phyloP scores from a whole-genome alignment of 2,329 filamentous ascomycete genomes.

The Fusarium sp. region DNA sequence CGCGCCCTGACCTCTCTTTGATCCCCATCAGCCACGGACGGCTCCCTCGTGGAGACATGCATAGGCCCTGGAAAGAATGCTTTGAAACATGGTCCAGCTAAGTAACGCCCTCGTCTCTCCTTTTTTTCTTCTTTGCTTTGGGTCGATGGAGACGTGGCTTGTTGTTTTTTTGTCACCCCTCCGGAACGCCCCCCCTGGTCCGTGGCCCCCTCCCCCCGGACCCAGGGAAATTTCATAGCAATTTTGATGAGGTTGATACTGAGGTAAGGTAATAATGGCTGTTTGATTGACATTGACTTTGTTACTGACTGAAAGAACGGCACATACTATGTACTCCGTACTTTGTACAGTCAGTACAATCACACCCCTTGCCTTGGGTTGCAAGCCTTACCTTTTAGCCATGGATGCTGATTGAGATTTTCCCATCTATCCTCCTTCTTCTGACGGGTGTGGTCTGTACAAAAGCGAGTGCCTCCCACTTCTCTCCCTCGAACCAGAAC shows the following conservation, averaged over 20 bases:
- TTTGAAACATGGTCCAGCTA: slow-evolving; percentile 43
- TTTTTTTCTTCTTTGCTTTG: slow-evolving; percentile 35
- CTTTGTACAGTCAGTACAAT: too few relatives aligned
- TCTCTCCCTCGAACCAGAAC: slow-evolving; percentile 36
- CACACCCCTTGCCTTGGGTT: slow-evolving; percentile 29
- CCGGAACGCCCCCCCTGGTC: slow-evolving; percentile 25
- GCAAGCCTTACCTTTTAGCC: slow-evolving; percentile 23
- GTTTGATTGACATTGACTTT: slow-evolving; percentile 21
- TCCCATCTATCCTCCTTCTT: slow-evolving; percentile 27
- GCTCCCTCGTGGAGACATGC: slow-evolving; percentile 41
- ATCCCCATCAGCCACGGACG: slow-evolving; percentile 30
- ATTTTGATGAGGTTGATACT: slow-evolving; percentile 42
- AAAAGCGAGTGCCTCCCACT: slow-evolving; percentile 45
- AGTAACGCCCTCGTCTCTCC: slow-evolving; percentile 34
- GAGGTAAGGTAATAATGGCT: slow-evolving; percentile 29
- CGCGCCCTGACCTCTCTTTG: slow-evolving; percentile 34
- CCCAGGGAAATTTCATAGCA: slow-evolving; percentile 34
- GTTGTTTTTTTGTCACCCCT: slow-evolving; percentile 39
- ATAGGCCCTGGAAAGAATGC: slow-evolving; percentile 37
- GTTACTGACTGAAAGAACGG: slow-evolving; percentile 19
- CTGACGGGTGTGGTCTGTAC: slow-evolving; percentile 33
- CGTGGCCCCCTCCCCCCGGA: slow-evolving; percentile 24
- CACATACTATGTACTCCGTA: slow-evolving; percentile 7
- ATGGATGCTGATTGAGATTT: slow-evolving; percentile 28
- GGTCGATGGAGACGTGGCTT: slow-evolving; percentile 23